A percentile compares a stretch with the other conserved stretches of the same genome.
These are phyloP conservation scores for Melastoma malabathricum DNA, from an alignment of 345 rosid genomes.

Conservation along the genomic window DNA sequence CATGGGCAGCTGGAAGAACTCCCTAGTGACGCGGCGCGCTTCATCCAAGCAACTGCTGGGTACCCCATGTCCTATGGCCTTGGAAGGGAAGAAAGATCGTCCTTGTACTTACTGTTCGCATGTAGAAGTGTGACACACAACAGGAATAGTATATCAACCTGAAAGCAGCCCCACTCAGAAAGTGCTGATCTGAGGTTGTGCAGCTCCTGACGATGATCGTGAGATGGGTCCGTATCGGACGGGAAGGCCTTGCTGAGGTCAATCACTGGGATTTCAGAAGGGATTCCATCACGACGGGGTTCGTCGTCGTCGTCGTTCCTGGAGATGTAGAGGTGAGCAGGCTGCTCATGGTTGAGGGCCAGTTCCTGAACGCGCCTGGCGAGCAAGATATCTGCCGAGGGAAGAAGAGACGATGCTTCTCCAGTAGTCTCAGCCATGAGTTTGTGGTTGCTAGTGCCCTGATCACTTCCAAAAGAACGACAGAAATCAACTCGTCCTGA, in stretches of 20 bases:
- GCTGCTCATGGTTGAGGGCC: slow-evolving; percentile 19
- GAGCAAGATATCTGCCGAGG: slow-evolving; percentile 18
- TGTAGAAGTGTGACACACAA: no score
- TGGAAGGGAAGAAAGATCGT: slow-evolving; percentile 10
- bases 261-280: slow-evolving; percentile 20
- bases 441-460: not conserved
- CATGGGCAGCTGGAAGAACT: slow-evolving; percentile 31
- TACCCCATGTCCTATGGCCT: slow-evolving; percentile 43
- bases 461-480: no score
- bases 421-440: slow-evolving; percentile 19
- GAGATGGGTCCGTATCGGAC: slow-evolving; percentile 10
- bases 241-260: slow-evolving; percentile 19
- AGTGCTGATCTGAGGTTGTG: slow-evolving; percentile 35
- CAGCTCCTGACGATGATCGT: slow-evolving; percentile 10
- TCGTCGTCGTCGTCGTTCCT: slow-evolving; percentile 15
- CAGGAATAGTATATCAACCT: slow-evolving; percentile 11
- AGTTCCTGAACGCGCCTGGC: slow-evolving; percentile 29
- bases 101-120: no score
- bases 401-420: slow-evolving; percentile 4
- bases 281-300: no score
- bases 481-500: no score
- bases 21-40: slow-evolving; percentile 16
- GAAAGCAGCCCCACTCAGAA: slow-evolving; percentile 42
- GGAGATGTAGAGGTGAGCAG: slow-evolving; percentile 13
- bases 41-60: slow-evolving; percentile 20